These are phyloP conservation scores for Diaporthe vaccinii DNA, from an alignment of 2,329 filamentous ascomycete genomes.

Conservation along the genomic window DNA sequence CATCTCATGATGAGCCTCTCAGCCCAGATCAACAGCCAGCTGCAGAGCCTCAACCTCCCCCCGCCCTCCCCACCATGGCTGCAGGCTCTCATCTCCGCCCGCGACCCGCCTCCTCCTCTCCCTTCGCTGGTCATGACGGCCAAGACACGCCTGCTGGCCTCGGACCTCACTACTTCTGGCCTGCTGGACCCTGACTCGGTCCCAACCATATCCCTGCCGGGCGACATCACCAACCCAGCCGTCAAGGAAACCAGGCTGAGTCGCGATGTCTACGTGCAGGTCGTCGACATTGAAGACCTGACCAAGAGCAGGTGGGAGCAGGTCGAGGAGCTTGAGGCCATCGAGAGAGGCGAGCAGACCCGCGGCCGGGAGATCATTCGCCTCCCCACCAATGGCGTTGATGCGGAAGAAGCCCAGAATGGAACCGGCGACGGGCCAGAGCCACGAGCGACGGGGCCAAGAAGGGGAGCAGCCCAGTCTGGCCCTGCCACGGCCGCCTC, in stretches of 20 bases:
- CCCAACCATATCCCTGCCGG: constrained; percentile 66
- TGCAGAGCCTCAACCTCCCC: constrained; percentile 68
- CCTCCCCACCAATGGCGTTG: constrained; percentile 59
- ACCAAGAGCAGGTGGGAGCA: constrained; percentile 86
- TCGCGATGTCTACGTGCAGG: constrained; percentile 80
- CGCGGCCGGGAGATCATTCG: constrained; percentile 87
- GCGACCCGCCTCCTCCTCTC: constrained; percentile 71
- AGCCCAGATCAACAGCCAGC: constrained; percentile 65
- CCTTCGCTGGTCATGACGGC: constrained; percentile 83
- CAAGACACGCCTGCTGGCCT: constrained; percentile 82
- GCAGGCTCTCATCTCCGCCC: constrained; percentile 69
- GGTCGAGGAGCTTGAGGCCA: constrained; percentile 82
- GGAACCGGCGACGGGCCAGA: constrained; percentile 50
- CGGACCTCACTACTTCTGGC: constrained; percentile 77
- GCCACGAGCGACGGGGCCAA: constrained; percentile 36
- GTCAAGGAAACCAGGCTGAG: constrained; percentile 69
- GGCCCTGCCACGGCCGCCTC: constrained; percentile 38
- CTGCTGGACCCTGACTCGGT: constrained; percentile 59
- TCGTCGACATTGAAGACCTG: constrained; percentile 89
- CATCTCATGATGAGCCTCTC: constrained; percentile 50
- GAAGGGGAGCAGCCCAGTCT: not conserved
- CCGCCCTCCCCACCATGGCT: constrained; percentile 71
- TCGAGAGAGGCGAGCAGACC: constrained; percentile 79
- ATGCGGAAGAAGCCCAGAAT: constrained; percentile 63
- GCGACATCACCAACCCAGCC: constrained; percentile 65